Percentiles rank a stretch among this genome's conserved stretches.
These are phyloP conservation scores for Penicillium sp. DNA, from an alignment of 2,329 filamentous ascomycete species.

Conservation along the genomic window DNA sequence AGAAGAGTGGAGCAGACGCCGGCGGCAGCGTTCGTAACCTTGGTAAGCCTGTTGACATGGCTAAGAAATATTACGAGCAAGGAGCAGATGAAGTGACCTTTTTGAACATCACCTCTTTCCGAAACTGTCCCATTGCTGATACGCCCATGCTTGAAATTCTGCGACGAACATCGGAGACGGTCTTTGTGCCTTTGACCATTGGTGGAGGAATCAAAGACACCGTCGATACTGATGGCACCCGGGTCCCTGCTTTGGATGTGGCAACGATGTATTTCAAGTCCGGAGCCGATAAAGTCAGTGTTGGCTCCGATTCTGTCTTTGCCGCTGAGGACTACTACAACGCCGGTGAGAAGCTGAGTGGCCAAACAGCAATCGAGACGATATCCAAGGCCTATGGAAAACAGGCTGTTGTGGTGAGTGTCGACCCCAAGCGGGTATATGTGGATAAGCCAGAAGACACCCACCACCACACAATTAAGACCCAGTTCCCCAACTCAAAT, in stretches of 20 bases:
- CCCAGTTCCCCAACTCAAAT: constrained; percentile 65
- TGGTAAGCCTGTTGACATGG: constrained; percentile 95
- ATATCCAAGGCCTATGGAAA: constrained; percentile 92
- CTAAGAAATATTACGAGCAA: constrained; percentile 89
- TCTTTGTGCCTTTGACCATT: constrained; percentile 94
- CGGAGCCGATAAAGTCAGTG: constrained; percentile 95
- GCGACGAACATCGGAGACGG: constrained; percentile 77
- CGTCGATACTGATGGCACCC: constrained; percentile 79
- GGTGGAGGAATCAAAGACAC: constrained; percentile 95
- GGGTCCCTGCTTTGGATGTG: constrained; percentile 85
- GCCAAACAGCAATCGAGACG: constrained; percentile 89
- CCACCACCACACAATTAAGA: constrained; percentile 72
- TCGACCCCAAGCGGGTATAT: constrained; percentile 91
- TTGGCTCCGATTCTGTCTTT: constrained; percentile 89
- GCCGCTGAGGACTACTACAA: constrained; percentile 90
- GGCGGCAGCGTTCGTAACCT: constrained; percentile 76
- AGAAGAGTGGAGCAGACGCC: constrained; percentile 64
- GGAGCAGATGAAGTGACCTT: constrained; percentile 97
- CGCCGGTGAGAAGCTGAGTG: constrained; percentile 65
- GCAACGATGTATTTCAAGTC: constrained; percentile 97
- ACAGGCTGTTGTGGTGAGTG: constrained; percentile 92
- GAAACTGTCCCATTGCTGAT: constrained; percentile 89
- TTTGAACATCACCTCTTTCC: constrained; percentile 96
- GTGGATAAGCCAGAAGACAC: constrained; percentile 67
- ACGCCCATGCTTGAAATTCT: constrained; percentile 95